Base-by-base conservation (phyloP, 129 eudicot genomes). In the Saussurea involucrata region DNA sequence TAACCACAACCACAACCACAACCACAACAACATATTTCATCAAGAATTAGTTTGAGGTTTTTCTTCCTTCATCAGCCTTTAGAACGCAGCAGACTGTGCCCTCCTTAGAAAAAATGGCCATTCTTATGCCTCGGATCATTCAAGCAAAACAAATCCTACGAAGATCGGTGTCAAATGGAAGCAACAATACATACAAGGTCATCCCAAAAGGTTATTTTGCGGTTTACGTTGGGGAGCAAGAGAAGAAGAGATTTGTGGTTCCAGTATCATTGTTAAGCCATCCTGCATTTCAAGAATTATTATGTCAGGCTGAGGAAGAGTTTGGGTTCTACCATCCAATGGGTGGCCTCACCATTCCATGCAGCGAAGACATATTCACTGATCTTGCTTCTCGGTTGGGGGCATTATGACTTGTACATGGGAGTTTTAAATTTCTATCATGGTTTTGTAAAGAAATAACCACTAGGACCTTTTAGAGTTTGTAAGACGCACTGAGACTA, bases 91-190 rank as follows among this genome's bases (percentile, higher is more conserved):
- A 49, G 21, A 17, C 58, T 49, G 1, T 17, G 7, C 7, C 7
- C 71, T 66, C 36, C 44, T 28, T 29, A 8, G 8, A 17, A n/a
- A n/a, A 66, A 15, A 66, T 66, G 71, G 71, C 44, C 29, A 66
- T 66, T 66, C 44, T 8, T n/a, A 28, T 66, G 42, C 71, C 71
- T 29, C 69, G 69, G 34, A 27, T 64, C 58, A 49, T 49, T n/a
- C 21, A 49, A 49, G 69, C 69, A 13, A 64, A 64, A 64, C 31
- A 64, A 5, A 17, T 27, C 27, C 69, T 64, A 1, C 18, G 36
- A 24, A 21, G 36, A 64, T 64, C 69, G 7, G 11, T 64, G 20
- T 64, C 69, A 25, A 64, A 64, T 64, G 37, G 69, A 12, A 25
- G 69, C 36, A 13, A 8, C 69, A 24, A 28, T 4, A 24, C 36